Percentiles rank a stretch among this genome's conserved stretches.
These are phyloP conservation scores for Lentithecium fluviatile DNA, from an alignment of 495 filamentous ascomycete genomes.

Conservation along the genomic window DNA sequence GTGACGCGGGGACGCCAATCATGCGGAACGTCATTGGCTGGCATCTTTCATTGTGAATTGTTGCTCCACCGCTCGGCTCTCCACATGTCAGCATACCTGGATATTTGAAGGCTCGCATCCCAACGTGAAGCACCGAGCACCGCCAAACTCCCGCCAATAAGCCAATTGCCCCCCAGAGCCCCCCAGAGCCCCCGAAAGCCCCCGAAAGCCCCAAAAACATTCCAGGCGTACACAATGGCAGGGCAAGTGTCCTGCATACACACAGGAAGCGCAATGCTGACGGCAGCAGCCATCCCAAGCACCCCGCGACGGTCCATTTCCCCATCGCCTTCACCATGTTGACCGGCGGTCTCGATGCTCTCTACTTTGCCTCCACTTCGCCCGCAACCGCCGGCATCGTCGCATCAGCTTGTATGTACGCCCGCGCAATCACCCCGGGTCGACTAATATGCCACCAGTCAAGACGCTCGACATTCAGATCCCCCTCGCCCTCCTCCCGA, in stretches of 20 bases:
- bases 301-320: conserved; percentile 42
- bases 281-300: conserved; percentile 35
- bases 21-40: too few relatives aligned
- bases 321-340: conserved; percentile 42
- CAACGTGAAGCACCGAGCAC: too few relatives aligned
- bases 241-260: neutral
- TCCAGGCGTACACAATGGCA: neutral
- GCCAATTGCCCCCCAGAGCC: too few relatives aligned
- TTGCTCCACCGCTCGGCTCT: too few relatives aligned
- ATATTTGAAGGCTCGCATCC: too few relatives aligned
- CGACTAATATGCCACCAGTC: neutral
- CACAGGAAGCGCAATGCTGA: too few relatives aligned
- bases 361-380: conserved; percentile 22
- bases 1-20: too few relatives aligned
- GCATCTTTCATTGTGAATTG: too few relatives aligned
- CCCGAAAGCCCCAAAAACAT: too few relatives aligned
- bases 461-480: conserved; percentile 21
- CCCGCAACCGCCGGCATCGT: conserved; percentile 21
- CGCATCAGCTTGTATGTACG: conserved; percentile 1
- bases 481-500: conserved; percentile 9
- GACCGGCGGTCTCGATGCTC: conserved; percentile 37
- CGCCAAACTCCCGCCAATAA: too few relatives aligned
- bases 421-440: neutral
- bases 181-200: too few relatives aligned
- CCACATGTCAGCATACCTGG: too few relatives aligned